Evolutionary conservation across 208 protist species (phyloP).

Genomic region (Trypanosoma boissoni): DNA sequence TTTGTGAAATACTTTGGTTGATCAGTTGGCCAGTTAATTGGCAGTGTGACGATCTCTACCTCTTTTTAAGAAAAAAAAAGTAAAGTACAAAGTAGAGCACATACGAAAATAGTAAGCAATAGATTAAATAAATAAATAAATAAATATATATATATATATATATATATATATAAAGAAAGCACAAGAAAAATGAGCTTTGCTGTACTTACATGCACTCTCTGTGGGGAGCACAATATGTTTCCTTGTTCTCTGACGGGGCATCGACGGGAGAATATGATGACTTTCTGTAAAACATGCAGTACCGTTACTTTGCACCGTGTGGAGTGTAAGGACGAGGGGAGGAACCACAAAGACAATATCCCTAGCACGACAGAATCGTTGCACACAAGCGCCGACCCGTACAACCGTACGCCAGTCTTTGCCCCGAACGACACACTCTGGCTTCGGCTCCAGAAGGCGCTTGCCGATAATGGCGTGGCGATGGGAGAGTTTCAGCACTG

Average conservation of each 20-base stretch:
- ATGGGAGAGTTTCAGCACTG: slow-evolving; percentile 21
- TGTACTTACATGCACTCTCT: slow-evolving; percentile 14
- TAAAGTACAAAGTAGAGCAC: not conserved
- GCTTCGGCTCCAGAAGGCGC: slow-evolving; percentile 14
- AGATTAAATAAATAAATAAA: not conserved
- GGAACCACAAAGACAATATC: not conserved
- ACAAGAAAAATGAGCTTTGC: slow-evolving; percentile 11
- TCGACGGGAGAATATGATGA: slow-evolving; percentile 6
- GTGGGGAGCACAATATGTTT: slow-evolving; percentile 7
- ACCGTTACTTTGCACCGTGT: slow-evolving; percentile 13
- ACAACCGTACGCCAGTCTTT: not conserved
- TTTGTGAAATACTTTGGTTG: too few species aligned
- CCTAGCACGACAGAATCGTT: not conserved
- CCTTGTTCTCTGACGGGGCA: slow-evolving; percentile 1
- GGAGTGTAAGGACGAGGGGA: not conserved
- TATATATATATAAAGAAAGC: slow-evolving; percentile 12
- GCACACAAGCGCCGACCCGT: not conserved
- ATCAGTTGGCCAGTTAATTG: too few species aligned
- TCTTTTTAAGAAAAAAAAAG: too few species aligned
- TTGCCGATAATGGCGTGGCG: slow-evolving; percentile 13
- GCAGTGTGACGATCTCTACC: too few species aligned
- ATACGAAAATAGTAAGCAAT: not conserved
- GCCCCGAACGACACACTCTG: slow-evolving; percentile 3
- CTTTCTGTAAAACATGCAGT: slow-evolving; percentile 16
- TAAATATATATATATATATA: not conserved